Base-by-base conservation (phyloP, 495 filamentous ascomycete genomes). In the Tuber aestivum region DNA sequence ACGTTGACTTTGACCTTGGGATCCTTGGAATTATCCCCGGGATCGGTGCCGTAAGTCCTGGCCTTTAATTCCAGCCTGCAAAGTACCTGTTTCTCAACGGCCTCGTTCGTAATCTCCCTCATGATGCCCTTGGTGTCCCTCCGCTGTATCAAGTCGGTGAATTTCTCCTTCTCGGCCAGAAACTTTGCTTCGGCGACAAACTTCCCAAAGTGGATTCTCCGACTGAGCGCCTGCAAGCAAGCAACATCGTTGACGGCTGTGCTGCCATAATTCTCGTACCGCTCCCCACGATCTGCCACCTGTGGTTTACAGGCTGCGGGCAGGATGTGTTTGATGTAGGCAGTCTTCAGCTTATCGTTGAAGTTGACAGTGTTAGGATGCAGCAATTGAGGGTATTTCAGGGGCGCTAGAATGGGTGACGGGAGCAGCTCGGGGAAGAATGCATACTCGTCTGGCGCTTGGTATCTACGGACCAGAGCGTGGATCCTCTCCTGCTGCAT, bases 151-250 rank as follows among this genome's bases (percentile, higher is more conserved):
- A 97, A 83, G 72, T 85, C 83, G 1, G 93, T 93, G 84, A 94
- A 98, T 74, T 83, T 86, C 80, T 95, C 93, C 41, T 90, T 88
- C 79, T 97, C 93, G 75, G 92, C 89, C 80, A 87, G 89, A 84
- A 97, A 99, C 87, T 99, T 99, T n/a, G 92, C 91, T 87, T 99
- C 96, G 18, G 96, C 96, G 7, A 99, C 96, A 82, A 97, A 97
- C 86, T 97, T 99, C 74, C 96, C 96, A 85, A 97, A 99, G 84
- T 99, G 96, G 77, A 99, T 93, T 70, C 96, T 88, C 27, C 94
- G 88, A 68, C 94, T 97, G 18, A 99, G 86, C 23, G 96, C 93
- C 86, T 99, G 96, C 72, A 99, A 86, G 82, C 92, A 95, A 42
- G 88, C 87, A 42, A 99, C 95, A 84, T 99, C 96, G 83, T 91